phyloP scores from a whole-genome alignment of 805 yeast genomes.

The Saccharomycopsis sp. region DNA sequence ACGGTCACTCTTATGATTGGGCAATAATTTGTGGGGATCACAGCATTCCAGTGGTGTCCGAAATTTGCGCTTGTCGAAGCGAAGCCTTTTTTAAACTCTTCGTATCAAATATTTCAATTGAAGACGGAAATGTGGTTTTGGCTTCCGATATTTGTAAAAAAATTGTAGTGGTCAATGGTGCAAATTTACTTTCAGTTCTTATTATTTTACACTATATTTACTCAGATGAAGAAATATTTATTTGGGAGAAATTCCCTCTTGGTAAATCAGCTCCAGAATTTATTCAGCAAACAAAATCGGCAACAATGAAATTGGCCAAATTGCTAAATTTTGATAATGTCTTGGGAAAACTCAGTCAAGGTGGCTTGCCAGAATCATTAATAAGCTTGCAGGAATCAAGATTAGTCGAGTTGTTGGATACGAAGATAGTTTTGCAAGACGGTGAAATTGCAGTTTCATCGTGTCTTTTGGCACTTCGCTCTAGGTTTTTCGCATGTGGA shows the following conservation, averaged over 20 bases:
- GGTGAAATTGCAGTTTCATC: constrained; percentile 41
- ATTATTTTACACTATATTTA: constrained; percentile 44
- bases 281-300: constrained; percentile 11
- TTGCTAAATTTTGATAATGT: background rate
- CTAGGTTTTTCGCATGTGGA: constrained; percentile 56
- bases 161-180: background rate
- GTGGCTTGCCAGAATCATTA: background rate
- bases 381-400: background rate
- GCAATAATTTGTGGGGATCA: too few species aligned
- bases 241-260: constrained; percentile 45
- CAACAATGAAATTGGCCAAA: background rate
- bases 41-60: too few species aligned
- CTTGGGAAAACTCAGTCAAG: background rate
- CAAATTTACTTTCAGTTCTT: constrained; percentile 14
- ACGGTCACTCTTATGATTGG: too few species aligned
- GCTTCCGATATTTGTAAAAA: too few species aligned
- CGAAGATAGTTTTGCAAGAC: constrained; percentile 39
- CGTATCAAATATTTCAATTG: too few species aligned
- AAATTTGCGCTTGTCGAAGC: constrained; percentile 31
- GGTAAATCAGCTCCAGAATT: too few species aligned
- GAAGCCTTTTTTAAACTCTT: constrained; percentile 23
- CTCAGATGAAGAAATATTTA: constrained; percentile 37
- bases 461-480: constrained; percentile 46
- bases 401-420: constrained; percentile 30
- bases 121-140: background rate